Evolutionary conservation across 129 eudicot species (phyloP).

Genomic region (sunflower (Helianthus annuus)): HanXRQr2.0-SUNRISE NC_035437.2:175723410-175723909

Average conservation of each 20-base stretch:
- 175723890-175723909: conserved; percentile 1
- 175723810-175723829: conserved; percentile 68
- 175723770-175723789: conserved; percentile 87
- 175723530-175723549: conserved; percentile 88
- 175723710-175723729: conserved; percentile 78
- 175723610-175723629: conserved; percentile 65
- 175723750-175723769: conserved; percentile 62
- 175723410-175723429: conserved; percentile 9
- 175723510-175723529: conserved; percentile 87
- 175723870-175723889: conserved; percentile 33
- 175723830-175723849: conserved; percentile 64
- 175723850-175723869: conserved; percentile 73
- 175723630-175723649: not conserved
- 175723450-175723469: conserved; percentile 19
- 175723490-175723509: conserved; percentile 76
- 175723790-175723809: conserved; percentile 66
- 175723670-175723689: not conserved
- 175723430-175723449: not conserved
- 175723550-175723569: conserved; percentile 71
- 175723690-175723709: conserved; percentile 59
- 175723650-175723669: not conserved
- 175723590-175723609: conserved; percentile 82
- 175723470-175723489: conserved; percentile 40
- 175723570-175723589: conserved; percentile 66
- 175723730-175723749: conserved; percentile 66